Percentiles rank a stretch among this genome's conserved stretches.
Evolutionary conservation across 1,284 basidiomycete species (phyloP).

Genomic region (Waitea zeae): DNA sequence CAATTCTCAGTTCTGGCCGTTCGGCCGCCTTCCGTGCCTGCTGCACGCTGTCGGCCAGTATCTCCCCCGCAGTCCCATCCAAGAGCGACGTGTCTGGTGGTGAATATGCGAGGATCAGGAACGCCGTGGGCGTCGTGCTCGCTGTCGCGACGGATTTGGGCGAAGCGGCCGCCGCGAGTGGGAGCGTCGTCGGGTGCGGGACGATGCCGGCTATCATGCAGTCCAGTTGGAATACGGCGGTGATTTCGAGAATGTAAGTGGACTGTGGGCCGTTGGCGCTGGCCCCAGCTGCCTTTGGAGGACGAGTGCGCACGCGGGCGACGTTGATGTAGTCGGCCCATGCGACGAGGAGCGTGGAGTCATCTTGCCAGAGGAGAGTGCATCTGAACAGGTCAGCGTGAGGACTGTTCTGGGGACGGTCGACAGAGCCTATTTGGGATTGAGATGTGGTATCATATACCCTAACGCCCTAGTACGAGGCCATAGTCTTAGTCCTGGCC

Average conservation of each 20-base stretch:
- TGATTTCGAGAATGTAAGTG: conserved; percentile 68
- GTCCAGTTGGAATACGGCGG: conserved; percentile 84
- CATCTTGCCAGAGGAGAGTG: conserved; percentile 83
- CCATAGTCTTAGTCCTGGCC: not conserved
- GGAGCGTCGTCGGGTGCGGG: conserved; percentile 40
- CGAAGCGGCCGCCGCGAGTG: conserved; percentile 1
- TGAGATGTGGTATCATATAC: conserved; percentile 79
- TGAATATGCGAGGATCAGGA: conserved; percentile 75
- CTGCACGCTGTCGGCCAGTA: conserved; percentile 56
- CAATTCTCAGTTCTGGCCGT: conserved; percentile 84
- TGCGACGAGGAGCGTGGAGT: conserved; percentile 76
- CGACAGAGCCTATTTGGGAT: conserved; percentile 76
- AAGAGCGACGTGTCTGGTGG: conserved; percentile 46
- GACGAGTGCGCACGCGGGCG: conserved; percentile 58
- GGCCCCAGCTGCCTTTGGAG: conserved; percentile 23
- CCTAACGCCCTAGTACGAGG: conserved; percentile 80
- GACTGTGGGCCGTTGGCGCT: conserved; percentile 25
- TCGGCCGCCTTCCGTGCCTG: conserved; percentile 73
- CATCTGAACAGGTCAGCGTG: conserved; percentile 91
- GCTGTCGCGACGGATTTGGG: conserved; percentile 16
- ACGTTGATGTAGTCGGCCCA: conserved; percentile 96
- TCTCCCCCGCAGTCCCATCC: too few relatives aligned
- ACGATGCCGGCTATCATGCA: conserved; percentile 91
- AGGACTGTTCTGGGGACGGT: conserved; percentile 67
- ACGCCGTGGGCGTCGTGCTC: too few relatives aligned